Percentiles rank a stretch among this genome's conserved stretches.
phyloP scores from a whole-genome alignment of 2,329 filamentous ascomycete genomes.

The Cytospora paraplurivora region DNA sequence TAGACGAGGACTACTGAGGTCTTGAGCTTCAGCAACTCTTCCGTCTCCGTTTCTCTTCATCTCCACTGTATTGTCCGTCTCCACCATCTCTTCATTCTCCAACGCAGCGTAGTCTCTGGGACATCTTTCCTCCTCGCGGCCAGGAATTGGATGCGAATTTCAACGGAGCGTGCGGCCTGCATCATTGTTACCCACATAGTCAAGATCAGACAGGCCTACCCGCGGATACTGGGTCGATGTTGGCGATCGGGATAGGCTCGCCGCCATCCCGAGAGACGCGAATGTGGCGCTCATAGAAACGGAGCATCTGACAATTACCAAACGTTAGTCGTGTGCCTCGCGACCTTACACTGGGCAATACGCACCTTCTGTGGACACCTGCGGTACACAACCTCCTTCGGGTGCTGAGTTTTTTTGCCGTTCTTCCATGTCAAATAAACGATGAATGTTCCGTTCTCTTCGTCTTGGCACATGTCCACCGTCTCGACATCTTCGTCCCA shows the following conservation, averaged over 20 bases:
- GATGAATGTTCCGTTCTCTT: slow-evolving; percentile 58
- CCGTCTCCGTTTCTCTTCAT: not conserved
- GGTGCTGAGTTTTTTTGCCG: slow-evolving; percentile 72
- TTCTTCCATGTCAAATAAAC: slow-evolving; percentile 76
- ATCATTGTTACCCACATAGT: not conserved
- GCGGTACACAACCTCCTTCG: slow-evolving; percentile 67
- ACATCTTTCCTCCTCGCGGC: not conserved
- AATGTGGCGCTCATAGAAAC: slow-evolving; percentile 61
- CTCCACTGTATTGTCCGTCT: not conserved
- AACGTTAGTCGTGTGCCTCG: slow-evolving; percentile 1
- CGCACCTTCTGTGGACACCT: slow-evolving; percentile 77
- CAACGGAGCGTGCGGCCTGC: not conserved
- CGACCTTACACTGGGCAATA: not conserved
- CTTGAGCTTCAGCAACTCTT: not conserved
- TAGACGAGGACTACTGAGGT: not conserved
- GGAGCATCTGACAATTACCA: slow-evolving; percentile 51
- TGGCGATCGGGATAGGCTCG: slow-evolving; percentile 20
- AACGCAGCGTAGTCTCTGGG: not conserved
- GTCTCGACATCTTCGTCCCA: slow-evolving; percentile 75
- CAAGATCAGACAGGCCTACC: not conserved
- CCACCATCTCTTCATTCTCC: not conserved
- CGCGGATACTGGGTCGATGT: slow-evolving; percentile 15
- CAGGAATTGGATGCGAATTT: not conserved
- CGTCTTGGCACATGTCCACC: slow-evolving; percentile 74
- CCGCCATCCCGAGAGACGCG: slow-evolving; percentile 37